Base-by-base conservation (phyloP, 2,329 filamentous ascomycete species). In the Apiospora kogelbergensis region DNA sequence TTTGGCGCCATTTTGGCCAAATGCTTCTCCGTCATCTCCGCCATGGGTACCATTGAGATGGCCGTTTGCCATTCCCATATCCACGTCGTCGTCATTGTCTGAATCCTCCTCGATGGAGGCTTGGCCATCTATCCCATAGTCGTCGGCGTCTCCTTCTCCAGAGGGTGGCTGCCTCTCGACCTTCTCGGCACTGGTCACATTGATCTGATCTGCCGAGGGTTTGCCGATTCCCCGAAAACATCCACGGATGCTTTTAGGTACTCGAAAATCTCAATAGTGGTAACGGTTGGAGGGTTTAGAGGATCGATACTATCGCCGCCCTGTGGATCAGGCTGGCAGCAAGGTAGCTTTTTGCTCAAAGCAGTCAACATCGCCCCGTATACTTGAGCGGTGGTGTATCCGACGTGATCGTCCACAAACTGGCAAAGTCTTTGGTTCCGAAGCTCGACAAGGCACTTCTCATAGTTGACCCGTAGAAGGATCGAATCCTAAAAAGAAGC, bases 361-460 rank as follows among this genome's bases (percentile, higher is more conserved):
- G 89, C 85, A 67, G 87, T 86, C 15, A 98, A 84, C 22, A 97
- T 84, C 17, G 90, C 87, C 45, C 88, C 89, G 77, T 97, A 98
- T 1, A 98, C 89, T 70, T 91, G 86, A 0, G 91, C 90, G 1
- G 95, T 97, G 1, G 88, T 89, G 48, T 90, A 85, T 60, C 94
- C 93, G 24, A 96, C 86, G 41, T 88, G 85, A 67, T 92, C 88
- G 66, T 90, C 86, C 1, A 90, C 93, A 68, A 94, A 88, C n/a
- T 89, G 85, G 67, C 91, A 89, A 2, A 98, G 89, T 24, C 90
- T 89, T 72, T 91, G 87, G 74, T 94, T 97, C 68, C 95, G 93
- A 71, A 97, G 84, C 65, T 93, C 90, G 11, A 98, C 93, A 7
- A 91, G 84, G 70, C 94, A 93, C 79, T 95, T 97, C 68, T 95